phyloP scores from a whole-genome alignment of 352 stramenopile species.

The Phytopythium cucurbitacearum region DNA sequence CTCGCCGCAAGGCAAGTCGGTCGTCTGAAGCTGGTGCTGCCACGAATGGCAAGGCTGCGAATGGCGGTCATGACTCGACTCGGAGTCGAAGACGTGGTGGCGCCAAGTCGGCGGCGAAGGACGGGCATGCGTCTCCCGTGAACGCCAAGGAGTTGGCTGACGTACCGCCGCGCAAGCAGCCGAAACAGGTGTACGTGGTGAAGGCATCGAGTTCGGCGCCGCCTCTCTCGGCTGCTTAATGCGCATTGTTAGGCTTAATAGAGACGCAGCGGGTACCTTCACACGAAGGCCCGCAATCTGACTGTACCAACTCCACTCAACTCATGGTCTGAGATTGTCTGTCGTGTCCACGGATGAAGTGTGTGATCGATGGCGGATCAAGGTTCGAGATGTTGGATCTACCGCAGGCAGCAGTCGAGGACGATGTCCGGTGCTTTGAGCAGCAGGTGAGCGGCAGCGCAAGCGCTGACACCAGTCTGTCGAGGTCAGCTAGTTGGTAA shows the following conservation, averaged over 20 bases:
- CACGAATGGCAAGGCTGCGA: not conserved
- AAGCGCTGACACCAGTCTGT: too few relatives aligned
- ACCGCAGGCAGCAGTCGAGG: too few relatives aligned
- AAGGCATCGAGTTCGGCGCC: slow-evolving; percentile 18
- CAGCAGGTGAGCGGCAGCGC: too few relatives aligned
- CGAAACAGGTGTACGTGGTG: slow-evolving; percentile 28
- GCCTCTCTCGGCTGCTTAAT: slow-evolving; percentile 3
- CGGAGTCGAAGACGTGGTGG: not conserved
- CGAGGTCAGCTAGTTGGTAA: too few relatives aligned
- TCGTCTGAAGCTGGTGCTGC: not conserved
- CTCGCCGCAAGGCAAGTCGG: not conserved
- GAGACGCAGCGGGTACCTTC: too few relatives aligned
- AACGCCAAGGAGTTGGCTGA: not conserved
- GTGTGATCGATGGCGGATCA: too few relatives aligned
- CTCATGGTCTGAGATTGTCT: not conserved
- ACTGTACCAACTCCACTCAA: too few relatives aligned
- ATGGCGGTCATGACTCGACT: not conserved
- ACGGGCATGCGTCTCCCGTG: not conserved
- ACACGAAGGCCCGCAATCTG: too few relatives aligned
- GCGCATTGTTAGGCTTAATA: not conserved
- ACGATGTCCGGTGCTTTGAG: too few relatives aligned
- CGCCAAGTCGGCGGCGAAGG: not conserved
- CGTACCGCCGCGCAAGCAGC: slow-evolving; percentile 11
- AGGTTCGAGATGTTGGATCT: too few relatives aligned
- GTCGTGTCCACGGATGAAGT: too few relatives aligned